Evolutionary conservation across 805 yeast genomes (phyloP), one percentile per base, ranked within the genome.

Genomic region (Kodamaea laetipori): DNA sequence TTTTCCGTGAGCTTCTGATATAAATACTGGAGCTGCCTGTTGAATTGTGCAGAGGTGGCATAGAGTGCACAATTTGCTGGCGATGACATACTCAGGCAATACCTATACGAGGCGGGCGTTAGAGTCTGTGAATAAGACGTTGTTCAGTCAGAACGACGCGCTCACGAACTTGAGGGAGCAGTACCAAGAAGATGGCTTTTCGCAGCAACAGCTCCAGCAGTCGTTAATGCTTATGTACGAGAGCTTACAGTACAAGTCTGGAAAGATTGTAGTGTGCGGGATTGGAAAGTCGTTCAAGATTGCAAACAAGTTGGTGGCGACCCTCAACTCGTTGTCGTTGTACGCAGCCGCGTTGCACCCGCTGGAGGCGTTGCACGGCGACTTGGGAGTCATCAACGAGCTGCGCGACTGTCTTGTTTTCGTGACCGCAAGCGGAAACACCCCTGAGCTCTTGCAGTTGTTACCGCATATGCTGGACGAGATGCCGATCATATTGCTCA

Each of bases 331-430:
- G 0, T 69, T 90, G 45, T 82, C 90, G 23, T 74, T 89, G 40
- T 81, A 79, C 40, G 73, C 95, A 0, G 77, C 80, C 0, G 53
- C 76, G 1, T 65, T 89, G 42, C 96, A 89, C 57, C 96, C 97
- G 0, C 68, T 86, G 3, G 97, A 89, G 48, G 96, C 96, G 0
- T 67, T 90, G 13, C 97, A 89, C 60, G 97, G 97, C 4, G 97
- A 89, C 60, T 72, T 89, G 53, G 97, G 97, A 2, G 64, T 82
- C 28, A 64, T 90, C 6, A 64, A 77, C 39, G 78, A 75, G 18
- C 74, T 73, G 12, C 54, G 50, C 25, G 87, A 84, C 50, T 67
- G 78, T 24, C 48, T 89, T 41, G 61, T 90, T 2, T 67, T 87
- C 54, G 78, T 89, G 27, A 80, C 90, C 0, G 85, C 90, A 1